A percentile compares a stretch with the other conserved stretches of the same genome.
Evolutionary conservation across 1,139 yeast genomes (phyloP).

Genomic region (Candida freyschussii): DNA sequence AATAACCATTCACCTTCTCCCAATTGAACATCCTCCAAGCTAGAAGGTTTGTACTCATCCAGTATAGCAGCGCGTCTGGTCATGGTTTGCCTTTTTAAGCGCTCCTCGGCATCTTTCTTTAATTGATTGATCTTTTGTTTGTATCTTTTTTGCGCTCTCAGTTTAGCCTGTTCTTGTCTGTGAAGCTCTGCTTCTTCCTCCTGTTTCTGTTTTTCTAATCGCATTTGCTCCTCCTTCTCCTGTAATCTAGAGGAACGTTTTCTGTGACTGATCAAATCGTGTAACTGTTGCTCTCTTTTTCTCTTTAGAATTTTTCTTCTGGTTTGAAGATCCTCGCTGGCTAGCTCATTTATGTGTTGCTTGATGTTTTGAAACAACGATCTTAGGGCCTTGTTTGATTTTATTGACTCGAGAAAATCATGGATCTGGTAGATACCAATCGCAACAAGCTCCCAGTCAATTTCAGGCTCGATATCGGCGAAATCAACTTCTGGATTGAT

Average conservation of each 20-base stretch:
- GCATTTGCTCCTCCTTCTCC: constrained; percentile 43
- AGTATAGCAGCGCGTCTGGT: constrained; percentile 17
- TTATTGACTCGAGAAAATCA: constrained; percentile 20
- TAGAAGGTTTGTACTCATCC: constrained; percentile 11
- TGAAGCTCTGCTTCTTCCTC: constrained; percentile 24
- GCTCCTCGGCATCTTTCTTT: constrained; percentile 23
- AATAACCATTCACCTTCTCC: constrained; percentile 33
- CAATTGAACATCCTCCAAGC: constrained; percentile 17
- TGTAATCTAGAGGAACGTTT: constrained; percentile 46
- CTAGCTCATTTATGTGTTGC: constrained; percentile 22
- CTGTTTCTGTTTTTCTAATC: constrained; percentile 27
- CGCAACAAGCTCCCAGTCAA: constrained; percentile 40
- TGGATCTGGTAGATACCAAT: constrained; percentile 28
- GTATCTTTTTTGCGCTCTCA: constrained; percentile 21
- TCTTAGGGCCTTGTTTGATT: constrained; percentile 18
- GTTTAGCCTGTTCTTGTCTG: constrained; percentile 21
- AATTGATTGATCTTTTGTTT: constrained; percentile 21
- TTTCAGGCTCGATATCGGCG: constrained; percentile 25
- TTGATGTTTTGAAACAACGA: constrained; percentile 22
- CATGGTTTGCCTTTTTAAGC: constrained; percentile 16
- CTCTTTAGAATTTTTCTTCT: constrained; percentile 40
- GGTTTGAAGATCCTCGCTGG: constrained; percentile 34
- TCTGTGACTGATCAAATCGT: constrained; percentile 43
- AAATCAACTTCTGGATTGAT: constrained; percentile 24
- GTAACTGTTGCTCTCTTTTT: constrained; percentile 44